A percentile compares a stretch with the other conserved stretches of the same genome.
These are phyloP conservation scores for Globisporangium lucens DNA, from an alignment of 352 stramenopile genomes.

Conservation along the genomic window DNA sequence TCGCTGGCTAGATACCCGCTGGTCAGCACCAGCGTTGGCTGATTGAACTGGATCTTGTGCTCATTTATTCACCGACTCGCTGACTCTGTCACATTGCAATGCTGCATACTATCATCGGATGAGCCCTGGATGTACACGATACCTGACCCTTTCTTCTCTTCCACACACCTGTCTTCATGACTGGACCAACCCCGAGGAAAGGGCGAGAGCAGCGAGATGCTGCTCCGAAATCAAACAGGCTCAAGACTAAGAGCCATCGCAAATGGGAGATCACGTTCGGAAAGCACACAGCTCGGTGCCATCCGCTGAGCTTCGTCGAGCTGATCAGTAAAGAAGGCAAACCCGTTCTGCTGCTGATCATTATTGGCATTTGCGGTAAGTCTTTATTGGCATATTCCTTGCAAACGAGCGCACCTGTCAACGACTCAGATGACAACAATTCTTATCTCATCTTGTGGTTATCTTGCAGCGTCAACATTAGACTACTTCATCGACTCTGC, in stretches of 20 bases:
- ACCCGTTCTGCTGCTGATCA: conserved; percentile 45
- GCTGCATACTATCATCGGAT: neutral
- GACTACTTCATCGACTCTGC: conserved; percentile 45
- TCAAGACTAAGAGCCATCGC: conserved; percentile 39
- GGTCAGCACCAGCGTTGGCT: neutral
- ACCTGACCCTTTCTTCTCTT: neutral
- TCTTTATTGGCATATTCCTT: neutral
- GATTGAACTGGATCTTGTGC: neutral
- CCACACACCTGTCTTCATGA: conserved; percentile 2
- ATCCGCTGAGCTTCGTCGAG: conserved; percentile 31
- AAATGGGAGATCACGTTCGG: conserved; percentile 45
- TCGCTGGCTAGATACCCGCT: conserved; percentile 2
- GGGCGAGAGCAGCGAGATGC: neutral
- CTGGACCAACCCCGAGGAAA: neutral
- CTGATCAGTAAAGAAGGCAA: conserved; percentile 52
- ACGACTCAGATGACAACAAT: neutral
- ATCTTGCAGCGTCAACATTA: conserved; percentile 39
- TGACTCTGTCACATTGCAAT: neutral
- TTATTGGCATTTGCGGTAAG: conserved; percentile 50
- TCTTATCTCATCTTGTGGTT: neutral
- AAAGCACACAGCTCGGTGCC: conserved; percentile 30
- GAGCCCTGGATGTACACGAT: neutral
- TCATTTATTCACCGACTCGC: neutral
- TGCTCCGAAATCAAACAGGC: conserved; percentile 5
- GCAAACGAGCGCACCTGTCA: too few relatives aligned